Base-by-base conservation (phyloP, 345 rosid species). In the Dipteronia dyeriana region DNA sequence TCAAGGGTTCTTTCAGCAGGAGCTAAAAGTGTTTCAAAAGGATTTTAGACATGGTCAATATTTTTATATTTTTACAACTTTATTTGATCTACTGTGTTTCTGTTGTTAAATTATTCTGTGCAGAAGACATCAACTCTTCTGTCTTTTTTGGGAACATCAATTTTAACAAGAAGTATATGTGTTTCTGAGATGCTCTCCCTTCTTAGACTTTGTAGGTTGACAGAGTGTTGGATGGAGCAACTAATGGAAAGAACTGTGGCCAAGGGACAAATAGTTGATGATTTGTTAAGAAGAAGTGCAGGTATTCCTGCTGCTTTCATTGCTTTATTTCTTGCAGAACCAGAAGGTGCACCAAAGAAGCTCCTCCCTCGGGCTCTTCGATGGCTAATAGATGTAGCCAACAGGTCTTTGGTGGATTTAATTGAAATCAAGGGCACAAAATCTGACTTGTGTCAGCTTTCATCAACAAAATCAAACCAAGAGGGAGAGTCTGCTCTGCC, bases 251-350 rank as follows among this genome's bases (percentile, higher is more conserved):
- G 93, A 86, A 95, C 97, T 57, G 84, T 91, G 60, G 92, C 91
- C 61, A 91, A 89, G 79, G 99, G 96, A 83, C 98, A 95, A 82
- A 82, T 86, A 68, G 99, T 95, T 67, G 99, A 95, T 83, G 92
- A 95, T 87, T 77, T 95, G 81, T 84, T 95, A 81, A 86, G 98
- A 81, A 93, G 99, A 91, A 95, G 99, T 86, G 99, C 99, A 12
- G 99, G 99, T 69, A 95, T 95, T 81, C 99, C 99, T 19, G 99
- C 99, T 60, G 97, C 98, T 68, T 95, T 92, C 78, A 91, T 84
- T 82, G 98, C 99, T 78, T 80, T 95, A 67, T 95, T 95, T 82
- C 97, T 95, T 25, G 85, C 99, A 68, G 99, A 95, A 80, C 99
- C 98, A 38, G 96, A 90, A 82, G 98, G 96, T 75, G 85, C 94